Evolutionary conservation across 2,329 filamentous ascomycete genomes (phyloP), one percentile per base, ranked within the genome.

Genomic region (Venturia pyrina): DNA sequence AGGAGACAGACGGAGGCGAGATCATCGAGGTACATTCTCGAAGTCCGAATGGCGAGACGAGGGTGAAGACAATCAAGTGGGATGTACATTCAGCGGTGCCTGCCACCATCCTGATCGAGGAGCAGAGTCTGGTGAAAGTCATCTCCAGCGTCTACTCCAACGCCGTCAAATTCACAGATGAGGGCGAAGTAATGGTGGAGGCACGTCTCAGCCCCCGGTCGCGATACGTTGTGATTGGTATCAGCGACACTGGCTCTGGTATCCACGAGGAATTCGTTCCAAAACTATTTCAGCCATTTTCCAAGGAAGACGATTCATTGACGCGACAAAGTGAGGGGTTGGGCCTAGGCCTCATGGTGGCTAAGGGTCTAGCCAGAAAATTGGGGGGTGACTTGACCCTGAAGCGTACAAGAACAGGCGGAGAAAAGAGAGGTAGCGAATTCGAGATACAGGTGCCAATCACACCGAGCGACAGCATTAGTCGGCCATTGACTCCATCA

Each of bases 121-220:
- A 88, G 71, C 81, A 85, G 69, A 85, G 88, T 67, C 75, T 88
- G 44, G 81, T 82, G 57, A 88, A 88, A 71, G 76, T 87, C 70
- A 81, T 88, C 2, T 87, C 85, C 3, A 87, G 85, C 68, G 81
- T 88, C 2, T 82, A 86, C 53, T 71, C 87, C 40, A 90, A 90
- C 72, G 87, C 87, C 3, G 80, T 89, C 70, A 90, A 90, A 72
- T 90, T 90, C 71, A 89, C 87, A 0, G 85, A 88, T 66, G 79
- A 81, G 65, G 87, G 88, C 7, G 78, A 76, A 15, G 87, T 90
- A 65, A 81, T 76, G 1, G 76, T 90, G 15, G 75, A 75, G 60
- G 84, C 82, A 4, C 80, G 78, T 6, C 77, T 87, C 53, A 83
- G 81, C 64, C 74, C 75, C 43, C 82, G 78, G 64, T 72, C 75